phyloP scores from a whole-genome alignment of 2,329 filamentous ascomycete species.

The Uncinocarpus reesii region DNA sequence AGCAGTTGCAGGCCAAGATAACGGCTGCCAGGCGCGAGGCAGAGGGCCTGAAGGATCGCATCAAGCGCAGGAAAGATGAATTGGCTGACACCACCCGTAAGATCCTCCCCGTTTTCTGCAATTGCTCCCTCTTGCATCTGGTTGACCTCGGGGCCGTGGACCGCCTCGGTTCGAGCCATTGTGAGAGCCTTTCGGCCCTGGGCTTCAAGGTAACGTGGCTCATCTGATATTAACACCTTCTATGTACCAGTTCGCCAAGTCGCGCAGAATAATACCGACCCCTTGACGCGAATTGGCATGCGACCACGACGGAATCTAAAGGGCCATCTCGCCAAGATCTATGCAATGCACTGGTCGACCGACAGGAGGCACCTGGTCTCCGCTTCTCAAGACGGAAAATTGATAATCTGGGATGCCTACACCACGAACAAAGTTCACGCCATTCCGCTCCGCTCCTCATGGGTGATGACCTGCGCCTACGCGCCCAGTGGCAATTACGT shows the following conservation, averaged over 20 bases:
- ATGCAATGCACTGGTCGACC: slow-evolving; percentile 99
- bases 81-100: slow-evolving; percentile 94
- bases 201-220: neutral
- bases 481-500: slow-evolving; percentile 97
- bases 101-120: slow-evolving; percentile 34
- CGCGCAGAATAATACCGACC: slow-evolving; percentile 82
- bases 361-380: slow-evolving; percentile 95
- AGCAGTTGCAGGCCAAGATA: slow-evolving; percentile 80
- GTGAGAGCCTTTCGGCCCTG: too few species aligned
- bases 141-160: neutral
- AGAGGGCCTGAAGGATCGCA: slow-evolving; percentile 92
- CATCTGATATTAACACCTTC: neutral
- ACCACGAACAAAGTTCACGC: slow-evolving; percentile 99
- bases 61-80: slow-evolving; percentile 99
- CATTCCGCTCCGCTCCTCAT: slow-evolving; percentile 91
- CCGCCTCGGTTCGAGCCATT: neutral
- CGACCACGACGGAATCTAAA: slow-evolving; percentile 94
- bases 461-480: slow-evolving; percentile 99
- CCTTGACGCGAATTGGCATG: slow-evolving; percentile 89
- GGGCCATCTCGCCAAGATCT: slow-evolving; percentile 97
- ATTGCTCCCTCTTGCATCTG: neutral
- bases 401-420: slow-evolving; percentile 99
- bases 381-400: slow-evolving; percentile 95
- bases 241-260: slow-evolving; percentile 62
- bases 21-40: slow-evolving; percentile 91